Conservation (phyloP, 2,329 filamentous ascomycete species). For the Arthroderma sp. region DNA sequence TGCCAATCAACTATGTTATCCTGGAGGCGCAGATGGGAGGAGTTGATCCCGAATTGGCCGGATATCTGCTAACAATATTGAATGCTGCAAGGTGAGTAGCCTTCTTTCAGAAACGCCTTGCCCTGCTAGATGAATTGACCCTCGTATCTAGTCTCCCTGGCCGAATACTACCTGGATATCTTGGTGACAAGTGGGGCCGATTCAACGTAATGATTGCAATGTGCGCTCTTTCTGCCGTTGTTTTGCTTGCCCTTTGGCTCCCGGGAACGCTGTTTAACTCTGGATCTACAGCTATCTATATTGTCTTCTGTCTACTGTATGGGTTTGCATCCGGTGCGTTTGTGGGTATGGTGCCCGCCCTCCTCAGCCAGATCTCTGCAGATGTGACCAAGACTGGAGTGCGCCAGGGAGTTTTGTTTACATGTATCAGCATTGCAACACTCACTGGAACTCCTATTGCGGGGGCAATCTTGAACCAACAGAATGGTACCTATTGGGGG, state of each 20-base stretch:
- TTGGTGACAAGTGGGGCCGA: slow-evolving; percentile 44
- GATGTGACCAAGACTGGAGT: slow-evolving; percentile 59
- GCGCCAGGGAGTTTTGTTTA: slow-evolving; percentile 53
- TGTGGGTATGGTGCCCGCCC: slow-evolving; percentile 49
- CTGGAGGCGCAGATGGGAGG: slow-evolving; percentile 37
- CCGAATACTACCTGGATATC: slow-evolving; percentile 42
- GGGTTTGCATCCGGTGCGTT: slow-evolving; percentile 60
- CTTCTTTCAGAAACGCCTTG: too few relatives aligned
- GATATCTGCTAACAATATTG: slow-evolving; percentile 44
- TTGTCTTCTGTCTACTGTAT: slow-evolving; percentile 54
- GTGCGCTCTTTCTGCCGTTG: slow-evolving; percentile 33
- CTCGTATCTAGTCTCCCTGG: slow-evolving; percentile 37
- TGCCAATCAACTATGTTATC: slow-evolving; percentile 43
- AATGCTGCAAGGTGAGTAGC: slow-evolving; percentile 40
- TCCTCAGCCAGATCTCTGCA: slow-evolving; percentile 55
- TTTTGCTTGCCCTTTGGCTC: slow-evolving; percentile 46
- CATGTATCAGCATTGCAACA: slow-evolving; percentile 50
- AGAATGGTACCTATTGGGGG: slow-evolving; percentile 43
- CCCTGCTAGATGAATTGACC: too few relatives aligned
- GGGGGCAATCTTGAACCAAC: slow-evolving; percentile 42
- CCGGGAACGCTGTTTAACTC: slow-evolving; percentile 19
- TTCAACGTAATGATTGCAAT: slow-evolving; percentile 45
- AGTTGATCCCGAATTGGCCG: slow-evolving; percentile 38
- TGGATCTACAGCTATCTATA: slow-evolving; percentile 36
- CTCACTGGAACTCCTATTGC: slow-evolving; percentile 58